These are phyloP conservation scores for Pichia phayaonensis DNA, from an alignment of 805 yeast species.

Conservation along the genomic window DNA sequence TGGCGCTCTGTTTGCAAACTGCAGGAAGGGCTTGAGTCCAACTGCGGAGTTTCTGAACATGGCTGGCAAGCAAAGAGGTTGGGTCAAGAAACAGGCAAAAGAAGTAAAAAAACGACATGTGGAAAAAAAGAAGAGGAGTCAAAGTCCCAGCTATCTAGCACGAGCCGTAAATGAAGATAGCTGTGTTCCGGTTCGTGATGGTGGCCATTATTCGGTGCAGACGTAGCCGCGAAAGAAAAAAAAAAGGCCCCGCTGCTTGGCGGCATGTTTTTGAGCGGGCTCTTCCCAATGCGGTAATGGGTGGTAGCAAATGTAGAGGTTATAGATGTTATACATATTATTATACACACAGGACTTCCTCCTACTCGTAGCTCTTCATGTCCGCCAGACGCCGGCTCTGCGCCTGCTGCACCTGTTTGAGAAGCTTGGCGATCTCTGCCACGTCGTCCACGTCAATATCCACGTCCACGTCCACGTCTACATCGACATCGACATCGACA, in stretches of 20 bases:
- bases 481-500: slow-evolving; percentile 1
- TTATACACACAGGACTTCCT: no score
- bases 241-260: no score
- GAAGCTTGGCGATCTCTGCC: slow-evolving; percentile 13
- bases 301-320: no score
- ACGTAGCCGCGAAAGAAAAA: neutral
- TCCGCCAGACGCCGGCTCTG: slow-evolving; percentile 1
- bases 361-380: neutral
- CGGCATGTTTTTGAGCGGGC: neutral
- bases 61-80: neutral
- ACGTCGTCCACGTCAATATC: slow-evolving; percentile 10
- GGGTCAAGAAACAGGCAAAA: neutral
- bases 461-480: slow-evolving; percentile 1
- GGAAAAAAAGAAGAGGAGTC: neutral
- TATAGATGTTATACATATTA: no score
- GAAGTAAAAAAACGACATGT: neutral
- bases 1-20: neutral
- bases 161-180: no score
- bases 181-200: no score
- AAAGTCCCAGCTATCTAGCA: neutral
- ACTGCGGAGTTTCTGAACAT: neutral
- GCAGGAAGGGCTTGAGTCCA: neutral
- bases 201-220: neutral
- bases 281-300: neutral
- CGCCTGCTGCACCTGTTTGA: slow-evolving; percentile 13